Evolutionary conservation across 805 yeast species (phyloP), one percentile per base, ranked within the genome.

Genomic region (Wickerhamiella kazuoi): DNA sequence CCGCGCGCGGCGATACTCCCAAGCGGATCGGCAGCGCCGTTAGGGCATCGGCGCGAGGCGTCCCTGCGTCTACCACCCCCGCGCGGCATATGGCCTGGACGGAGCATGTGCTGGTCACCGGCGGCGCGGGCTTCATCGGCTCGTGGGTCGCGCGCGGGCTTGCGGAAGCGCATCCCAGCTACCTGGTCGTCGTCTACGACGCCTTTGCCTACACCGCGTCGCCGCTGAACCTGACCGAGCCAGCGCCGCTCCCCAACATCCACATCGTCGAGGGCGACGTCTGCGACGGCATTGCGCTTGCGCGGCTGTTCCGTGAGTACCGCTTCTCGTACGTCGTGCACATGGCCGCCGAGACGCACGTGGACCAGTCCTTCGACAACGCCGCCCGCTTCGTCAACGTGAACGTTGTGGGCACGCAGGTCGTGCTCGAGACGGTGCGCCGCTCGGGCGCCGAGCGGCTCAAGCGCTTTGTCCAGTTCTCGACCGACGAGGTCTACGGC

Each of bases 401-500:
- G 32, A 72, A 71, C 44, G 61, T 68, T 3, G 29, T 65, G 2
- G 64, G 71, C 8, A 63, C 72, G 1, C 72, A 67, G 42, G 64
- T 61, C 19, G 42, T 72, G 15, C 54, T 71, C 4, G 75, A 71
- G 46, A 55, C 58, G 19, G 50, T 57, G 16, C 52, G 68, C 23
- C 38, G 42, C 30, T 38, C 36, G 30, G 35, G 36, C 13, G n/a
- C 15, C 7, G 31, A 6, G 31, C n/a, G n/a, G n/a, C 39, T 58
- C 8, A 42, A 36, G 15, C 39, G 48, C 13, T 56, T 68, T 31
- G 36, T 70, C 4, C 74, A 71, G 46, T 57, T 71, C 34, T 71
- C 76, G 8, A 72, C 77, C 0, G 77, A 71, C 48, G 77, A 71
- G 45, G 76, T 72, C 0, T 71, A 71, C 44, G 77, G 77, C 1